A percentile compares a stretch with the other conserved stretches of the same genome.
Conservation (phyloP, 306 rosid species). For the Trifolium repens region DNA sequence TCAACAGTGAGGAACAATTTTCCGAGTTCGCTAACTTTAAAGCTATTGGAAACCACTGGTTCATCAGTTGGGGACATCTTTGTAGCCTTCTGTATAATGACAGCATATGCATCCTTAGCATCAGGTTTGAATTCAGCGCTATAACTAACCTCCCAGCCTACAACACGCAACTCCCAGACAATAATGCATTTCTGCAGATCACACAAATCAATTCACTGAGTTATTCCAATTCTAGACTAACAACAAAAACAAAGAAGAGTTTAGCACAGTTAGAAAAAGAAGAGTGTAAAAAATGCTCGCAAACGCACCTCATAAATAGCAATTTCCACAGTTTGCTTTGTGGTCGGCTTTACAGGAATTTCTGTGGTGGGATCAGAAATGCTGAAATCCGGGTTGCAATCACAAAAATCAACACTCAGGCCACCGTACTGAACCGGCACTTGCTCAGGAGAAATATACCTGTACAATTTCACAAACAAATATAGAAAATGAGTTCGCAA, state of each 20-base stretch:
- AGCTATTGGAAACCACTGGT: slow-evolving; percentile 71
- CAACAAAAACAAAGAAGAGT: neutral
- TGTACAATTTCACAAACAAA: slow-evolving; percentile 34
- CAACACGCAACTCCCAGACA: slow-evolving; percentile 96
- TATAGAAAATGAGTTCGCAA: slow-evolving; percentile 11
- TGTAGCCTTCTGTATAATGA: slow-evolving; percentile 74
- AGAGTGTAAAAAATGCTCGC: neutral
- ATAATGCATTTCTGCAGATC: slow-evolving; percentile 77
- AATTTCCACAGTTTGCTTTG: slow-evolving; percentile 93
- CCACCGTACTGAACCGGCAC: slow-evolving; percentile 95
- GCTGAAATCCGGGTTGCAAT: slow-evolving; percentile 90
- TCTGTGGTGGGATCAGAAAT: slow-evolving; percentile 66
- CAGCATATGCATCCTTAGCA: slow-evolving; percentile 60
- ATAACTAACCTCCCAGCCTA: slow-evolving; percentile 95
- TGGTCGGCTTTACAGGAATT: slow-evolving; percentile 69
- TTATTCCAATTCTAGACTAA: slow-evolving; percentile 31
- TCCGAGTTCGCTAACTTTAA: slow-evolving; percentile 83
- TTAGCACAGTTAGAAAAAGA: neutral
- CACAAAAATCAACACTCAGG: slow-evolving; percentile 85
- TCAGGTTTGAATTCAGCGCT: slow-evolving; percentile 87
- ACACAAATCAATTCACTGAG: slow-evolving; percentile 18
- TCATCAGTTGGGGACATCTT: slow-evolving; percentile 78
- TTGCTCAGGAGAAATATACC: slow-evolving; percentile 86
- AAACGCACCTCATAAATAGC: slow-evolving; percentile 84
- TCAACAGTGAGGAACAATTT: slow-evolving; percentile 76